Base-by-base conservation (phyloP, 192 early-diverging fungal species). In the Coemansia sp. region DNA sequence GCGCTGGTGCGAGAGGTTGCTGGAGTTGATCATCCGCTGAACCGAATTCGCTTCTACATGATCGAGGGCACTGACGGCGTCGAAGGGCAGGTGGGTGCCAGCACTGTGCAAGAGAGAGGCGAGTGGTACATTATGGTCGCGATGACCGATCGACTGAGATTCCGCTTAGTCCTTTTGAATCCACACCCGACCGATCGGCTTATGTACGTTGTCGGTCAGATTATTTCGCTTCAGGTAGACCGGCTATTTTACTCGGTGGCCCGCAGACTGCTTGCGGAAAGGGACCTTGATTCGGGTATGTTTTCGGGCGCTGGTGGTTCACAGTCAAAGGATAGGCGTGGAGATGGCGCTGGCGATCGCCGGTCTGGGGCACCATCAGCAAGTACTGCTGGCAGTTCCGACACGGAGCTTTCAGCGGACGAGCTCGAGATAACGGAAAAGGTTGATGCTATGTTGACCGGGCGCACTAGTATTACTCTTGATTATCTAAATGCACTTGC, bases 111-210 rank as follows among this genome's bases (percentile, higher is more conserved):
- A 0, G 57, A 55, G 19, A 62, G 56, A 36, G 74, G 71, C 42
- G 74, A 73, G 61, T 82, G 79, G 79, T 73, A 76, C 25, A 54
- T 82, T 22, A 82, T 82, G 79, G 79, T 73, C 0, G 74, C 71
- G 10, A 82, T 82, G 79, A 71, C 75, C 5, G 75, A 82, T 38
- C 74, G 75, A 29, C 63, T 82, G 58, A 70, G 68, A 14, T 82
- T 82, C 65, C 65, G 79, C 14, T 65, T 82, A 33, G 75, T 82
- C 10, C 62, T 73, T 23, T 65, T 82, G 14, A 70, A 59, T 14
- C 71, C 71, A 32, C 71, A 74, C 19, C 65, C 77, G 14, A 61
- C 41, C 15, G 67, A 70, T 58, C 60, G 54, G 23, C 67, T 82
- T 34, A 59, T 74, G 62, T 70, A 56, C 34, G 65, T 56, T 14